Percentiles rank a stretch among this genome's conserved stretches.
phyloP scores from a whole-genome alignment of 2,329 filamentous ascomycete genomes.

The Xylariaceae sp. region DNA sequence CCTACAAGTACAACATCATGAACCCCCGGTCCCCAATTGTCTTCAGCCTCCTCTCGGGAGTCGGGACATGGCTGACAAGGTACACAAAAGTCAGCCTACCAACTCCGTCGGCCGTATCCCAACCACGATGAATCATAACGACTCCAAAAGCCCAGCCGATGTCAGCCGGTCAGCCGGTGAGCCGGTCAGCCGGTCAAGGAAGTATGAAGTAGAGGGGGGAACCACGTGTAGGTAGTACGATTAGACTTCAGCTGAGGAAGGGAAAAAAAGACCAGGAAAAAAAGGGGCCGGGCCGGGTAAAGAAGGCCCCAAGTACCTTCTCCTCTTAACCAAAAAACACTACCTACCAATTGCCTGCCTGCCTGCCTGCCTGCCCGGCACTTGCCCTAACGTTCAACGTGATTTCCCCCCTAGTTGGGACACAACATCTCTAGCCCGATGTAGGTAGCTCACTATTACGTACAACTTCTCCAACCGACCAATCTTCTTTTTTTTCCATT shows the following conservation, averaged over 20 bases:
- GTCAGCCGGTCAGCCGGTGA: not conserved
- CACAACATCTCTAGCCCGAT: not conserved
- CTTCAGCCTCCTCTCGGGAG: not conserved
- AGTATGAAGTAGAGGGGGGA: not conserved
- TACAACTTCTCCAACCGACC: constrained; percentile 26
- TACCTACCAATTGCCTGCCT: too few species aligned
- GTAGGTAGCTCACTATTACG: constrained; percentile 26
- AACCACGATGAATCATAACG: not conserved
- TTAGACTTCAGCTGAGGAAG: not conserved
- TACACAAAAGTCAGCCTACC: not conserved
- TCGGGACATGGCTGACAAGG: not conserved
- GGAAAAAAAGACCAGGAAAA: too few species aligned
- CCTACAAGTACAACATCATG: not conserved
- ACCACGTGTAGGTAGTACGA: not conserved
- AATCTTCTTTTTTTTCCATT: constrained; percentile 5
- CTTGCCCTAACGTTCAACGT: too few species aligned
- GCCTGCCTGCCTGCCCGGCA: too few species aligned
- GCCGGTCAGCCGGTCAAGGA: not conserved
- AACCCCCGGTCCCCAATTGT: not conserved
- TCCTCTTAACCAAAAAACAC: too few species aligned
- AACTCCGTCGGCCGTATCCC: not conserved
- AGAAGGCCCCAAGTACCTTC: too few species aligned
- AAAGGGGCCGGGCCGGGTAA: too few species aligned
- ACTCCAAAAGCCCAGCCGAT: not conserved
- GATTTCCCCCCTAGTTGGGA: not conserved